Evolutionary conservation across 2,329 filamentous ascomycete species (phyloP), one percentile per base, ranked within the genome.

Genomic region (Microcyclosporella mali): DNA sequence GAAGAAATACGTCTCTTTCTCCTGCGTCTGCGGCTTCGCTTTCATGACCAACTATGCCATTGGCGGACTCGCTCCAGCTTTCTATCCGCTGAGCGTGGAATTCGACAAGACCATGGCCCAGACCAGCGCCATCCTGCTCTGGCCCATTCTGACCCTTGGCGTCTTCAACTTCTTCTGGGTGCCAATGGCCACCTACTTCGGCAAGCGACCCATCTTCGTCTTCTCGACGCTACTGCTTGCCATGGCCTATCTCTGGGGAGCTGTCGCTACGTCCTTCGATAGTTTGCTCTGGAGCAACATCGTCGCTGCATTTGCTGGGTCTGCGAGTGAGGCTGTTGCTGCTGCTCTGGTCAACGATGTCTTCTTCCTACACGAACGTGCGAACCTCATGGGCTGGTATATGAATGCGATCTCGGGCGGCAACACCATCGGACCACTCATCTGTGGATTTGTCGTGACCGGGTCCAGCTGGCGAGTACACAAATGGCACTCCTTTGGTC

Each of bases 91-190:
- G 52, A 51, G 66, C 11, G 53, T 71, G 11, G 67, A 74, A 47
- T 75, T 74, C 55, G 49, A 64, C 46, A 70, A 68, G 53, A 60
- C 66, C 2, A 61, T 65, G 56, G 70, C 66, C 4, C 65, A 73
- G 39, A 68, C 70, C 2, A 68, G 66, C 12, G 59, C 58, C 16
- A 49, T 68, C 1, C 57, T 68, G 1, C 51, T 65, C 10, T 67
- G 61, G 55, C 64, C 64, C 1, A 71, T 75, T 47, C 57, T 74
- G 2, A 65, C 71, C 1, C 65, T 75, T 2, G 70, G 72, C 1
- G 66, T 71, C 21, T 72, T 70, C 55, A 75, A 75, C 50, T 74
- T 75, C 60, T 62, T 74, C 52, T 73, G 70, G 70, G 69, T 73
- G 4, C 71, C 71, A 11, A 49, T 74, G 8, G 65, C 69, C 40